These are phyloP conservation scores for Talaromyces rugulosus DNA, from an alignment of 2,329 filamentous ascomycete species.

Conservation along the genomic window DNA sequence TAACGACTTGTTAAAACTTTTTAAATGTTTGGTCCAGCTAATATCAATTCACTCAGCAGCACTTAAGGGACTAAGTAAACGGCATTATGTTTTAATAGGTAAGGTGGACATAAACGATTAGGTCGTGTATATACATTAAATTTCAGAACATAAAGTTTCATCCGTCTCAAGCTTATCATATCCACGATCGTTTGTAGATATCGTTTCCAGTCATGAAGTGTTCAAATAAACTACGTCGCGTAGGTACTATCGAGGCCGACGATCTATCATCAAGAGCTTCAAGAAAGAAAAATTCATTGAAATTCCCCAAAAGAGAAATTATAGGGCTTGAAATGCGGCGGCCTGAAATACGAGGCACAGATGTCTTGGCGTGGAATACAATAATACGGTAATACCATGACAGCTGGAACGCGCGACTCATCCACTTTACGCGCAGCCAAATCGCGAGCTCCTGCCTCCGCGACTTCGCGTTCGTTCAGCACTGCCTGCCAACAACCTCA, in stretches of 20 bases:
- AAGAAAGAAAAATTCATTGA: neutral
- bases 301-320: neutral
- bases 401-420: constrained; percentile 22
- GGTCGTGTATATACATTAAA: neutral
- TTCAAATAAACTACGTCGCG: too few species aligned
- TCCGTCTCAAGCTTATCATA: too few species aligned
- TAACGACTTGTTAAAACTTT: constrained; percentile 35
- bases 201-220: too few species aligned
- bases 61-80: neutral
- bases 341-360: neutral
- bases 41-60: neutral
- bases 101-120: neutral
- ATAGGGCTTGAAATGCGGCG: neutral
- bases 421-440: constrained; percentile 34
- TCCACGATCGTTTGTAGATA: too few species aligned
- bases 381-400: constrained; percentile 4
- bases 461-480: constrained; percentile 3
- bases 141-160: neutral
- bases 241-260: too few species aligned
- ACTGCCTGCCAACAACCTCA: neutral
- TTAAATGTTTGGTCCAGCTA: neutral
- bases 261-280: too few species aligned
- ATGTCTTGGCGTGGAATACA: neutral
- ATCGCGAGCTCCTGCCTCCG: constrained; percentile 14
- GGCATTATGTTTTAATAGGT: neutral